Base-by-base conservation (phyloP, 2,329 filamentous ascomycete species). In the Ilyonectria mors-panacis region DNA sequence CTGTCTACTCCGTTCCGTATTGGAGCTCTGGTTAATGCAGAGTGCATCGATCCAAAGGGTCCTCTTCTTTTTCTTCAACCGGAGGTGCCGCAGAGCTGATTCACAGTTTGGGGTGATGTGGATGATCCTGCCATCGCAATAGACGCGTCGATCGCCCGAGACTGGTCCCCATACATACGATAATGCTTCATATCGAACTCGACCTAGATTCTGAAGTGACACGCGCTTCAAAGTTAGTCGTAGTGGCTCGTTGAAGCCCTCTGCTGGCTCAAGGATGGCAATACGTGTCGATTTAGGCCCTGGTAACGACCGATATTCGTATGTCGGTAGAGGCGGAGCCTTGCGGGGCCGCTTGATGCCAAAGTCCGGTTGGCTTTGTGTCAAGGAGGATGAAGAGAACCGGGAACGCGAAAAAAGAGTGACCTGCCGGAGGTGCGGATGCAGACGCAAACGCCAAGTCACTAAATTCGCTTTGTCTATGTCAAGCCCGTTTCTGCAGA, bases 1-100 rank as follows among this genome's bases (percentile, higher is more conserved):
- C 45, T 76, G 75, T 6, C 64, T 53, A 50, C 68, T 72, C 19
- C 68, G 67, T 55, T 78, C 75, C 2, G 59, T 26, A 9, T 64
- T 56, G 19, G 73, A 67, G 23, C 45, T 42, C 44, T 70, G 67
- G n/a, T 77, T 69, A 19, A 77, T 71, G 48, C 74, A 77, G 12
- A 77, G 63, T 0, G 66, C 70, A 23, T 76, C 75, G 4, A 77
- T 66, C 76, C 75, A 78, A 33, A 78, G 59, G 2, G 54, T 54
- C 8, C 69, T 57, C 1, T 33, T 4, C 26, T 47, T 58, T 9
- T 26, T 55, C 35, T 61, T 62, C 7, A 57, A 28, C 17, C 70
- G 51, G 7, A 72, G 67, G 56, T 72, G 54, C 12, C 61, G 62
- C 17, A 72, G 39, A 7, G 70, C 70, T 12, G 65, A 65, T n/a